A percentile compares a stretch with the other conserved stretches of the same genome.
phyloP scores from a whole-genome alignment of 116 monocot species.

The Posidonia oceanica region DNA sequence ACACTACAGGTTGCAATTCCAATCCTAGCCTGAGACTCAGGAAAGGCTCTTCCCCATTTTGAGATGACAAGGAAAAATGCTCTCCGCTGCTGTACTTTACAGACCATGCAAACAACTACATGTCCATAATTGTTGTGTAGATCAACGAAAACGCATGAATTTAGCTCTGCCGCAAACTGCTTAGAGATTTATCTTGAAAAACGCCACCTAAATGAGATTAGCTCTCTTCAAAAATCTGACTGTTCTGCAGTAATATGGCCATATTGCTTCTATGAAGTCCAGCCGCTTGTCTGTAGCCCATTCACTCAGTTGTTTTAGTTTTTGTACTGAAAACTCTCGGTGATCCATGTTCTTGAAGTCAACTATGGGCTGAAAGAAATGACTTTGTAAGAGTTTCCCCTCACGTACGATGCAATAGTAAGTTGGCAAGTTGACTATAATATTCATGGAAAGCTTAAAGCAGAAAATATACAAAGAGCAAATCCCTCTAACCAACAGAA shows the following conservation, averaged over 20 bases:
- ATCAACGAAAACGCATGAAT: background rate
- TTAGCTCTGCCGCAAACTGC: background rate
- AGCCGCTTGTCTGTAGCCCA: constrained; percentile 54
- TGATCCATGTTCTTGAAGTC: constrained; percentile 42
- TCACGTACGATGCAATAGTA: constrained; percentile 29
- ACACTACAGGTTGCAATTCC: too few relatives aligned
- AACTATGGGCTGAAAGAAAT: constrained; percentile 36
- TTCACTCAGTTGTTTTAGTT: constrained; percentile 31
- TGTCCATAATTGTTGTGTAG: background rate
- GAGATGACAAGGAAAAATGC: too few relatives aligned
- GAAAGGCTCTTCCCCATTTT: too few relatives aligned
- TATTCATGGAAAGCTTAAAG: constrained; percentile 27
- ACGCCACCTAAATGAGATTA: constrained; percentile 38
- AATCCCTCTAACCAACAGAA: constrained; percentile 44
- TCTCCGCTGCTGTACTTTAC: too few relatives aligned
- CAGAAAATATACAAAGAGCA: constrained; percentile 39
- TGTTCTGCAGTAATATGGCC: constrained; percentile 82
- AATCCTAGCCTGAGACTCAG: too few relatives aligned
- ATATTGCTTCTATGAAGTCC: constrained; percentile 70
- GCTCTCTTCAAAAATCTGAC: constrained; percentile 77
- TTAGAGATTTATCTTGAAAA: background rate
- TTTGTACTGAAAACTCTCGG: constrained; percentile 16
- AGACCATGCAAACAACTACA: background rate
- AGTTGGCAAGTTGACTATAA: constrained; percentile 35
- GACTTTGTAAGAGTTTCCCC: constrained; percentile 28